These are phyloP conservation scores for Suhomyces chickasaworum DNA, from an alignment of 1,139 yeast species.

Conservation along the genomic window DNA sequence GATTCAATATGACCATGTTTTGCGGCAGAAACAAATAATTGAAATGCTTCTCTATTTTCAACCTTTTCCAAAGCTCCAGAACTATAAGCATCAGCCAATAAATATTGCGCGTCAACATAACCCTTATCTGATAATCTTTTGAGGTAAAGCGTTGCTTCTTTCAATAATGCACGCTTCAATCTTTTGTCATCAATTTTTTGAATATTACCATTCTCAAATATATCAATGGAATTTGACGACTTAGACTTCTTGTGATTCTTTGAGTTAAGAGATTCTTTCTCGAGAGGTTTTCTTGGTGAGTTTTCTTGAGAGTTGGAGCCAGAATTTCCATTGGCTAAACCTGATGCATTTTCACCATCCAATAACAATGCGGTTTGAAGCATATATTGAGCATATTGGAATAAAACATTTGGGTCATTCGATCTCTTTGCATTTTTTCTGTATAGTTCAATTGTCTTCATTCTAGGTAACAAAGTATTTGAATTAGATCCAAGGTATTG, in stretches of 20 bases:
- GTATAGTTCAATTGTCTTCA: constrained; percentile 85
- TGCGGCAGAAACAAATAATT: constrained; percentile 83
- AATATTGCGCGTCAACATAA: constrained; percentile 85
- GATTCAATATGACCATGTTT: constrained; percentile 91
- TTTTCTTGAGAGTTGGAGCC: constrained; percentile 24
- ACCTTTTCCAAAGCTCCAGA: constrained; percentile 84
- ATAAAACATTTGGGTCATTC: constrained; percentile 81
- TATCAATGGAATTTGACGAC: constrained; percentile 28
- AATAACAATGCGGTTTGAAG: constrained; percentile 76
- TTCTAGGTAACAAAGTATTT: constrained; percentile 65
- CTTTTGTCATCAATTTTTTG: constrained; percentile 31
- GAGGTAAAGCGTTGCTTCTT: constrained; percentile 75
- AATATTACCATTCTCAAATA: constrained; percentile 17
- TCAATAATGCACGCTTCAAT: constrained; percentile 55
- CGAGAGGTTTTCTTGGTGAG: constrained; percentile 29
- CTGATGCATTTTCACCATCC: constrained; percentile 29
- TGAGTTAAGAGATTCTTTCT: constrained; percentile 15
- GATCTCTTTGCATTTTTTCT: constrained; percentile 82
- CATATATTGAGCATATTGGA: constrained; percentile 91
- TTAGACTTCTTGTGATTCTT: constrained; percentile 20
- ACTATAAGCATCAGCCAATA: constrained; percentile 83
- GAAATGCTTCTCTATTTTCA: constrained; percentile 77
- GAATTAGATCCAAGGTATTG: constrained; percentile 59
- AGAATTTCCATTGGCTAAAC: constrained; percentile 9
- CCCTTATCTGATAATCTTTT: constrained; percentile 79